These are phyloP conservation scores for Fusarium verrucosum DNA, from an alignment of 2,329 filamentous ascomycete genomes.

Conservation along the genomic window DNA sequence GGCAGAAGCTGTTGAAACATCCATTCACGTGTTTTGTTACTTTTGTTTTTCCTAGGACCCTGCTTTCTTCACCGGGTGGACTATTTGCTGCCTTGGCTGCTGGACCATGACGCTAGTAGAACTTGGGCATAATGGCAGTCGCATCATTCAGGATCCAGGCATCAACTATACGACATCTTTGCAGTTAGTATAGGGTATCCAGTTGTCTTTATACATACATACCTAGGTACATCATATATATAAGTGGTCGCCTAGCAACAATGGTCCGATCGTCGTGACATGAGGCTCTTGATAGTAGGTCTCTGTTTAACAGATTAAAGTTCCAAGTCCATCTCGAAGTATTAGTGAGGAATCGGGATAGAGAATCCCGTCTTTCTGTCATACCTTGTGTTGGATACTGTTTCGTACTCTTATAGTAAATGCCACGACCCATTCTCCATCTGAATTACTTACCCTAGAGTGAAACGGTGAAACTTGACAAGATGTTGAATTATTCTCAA, in stretches of 20 bases:
- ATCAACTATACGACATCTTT: neutral
- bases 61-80: slow-evolving; percentile 4
- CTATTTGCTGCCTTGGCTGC: slow-evolving; percentile 4
- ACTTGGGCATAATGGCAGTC: neutral
- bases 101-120: neutral
- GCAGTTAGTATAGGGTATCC: neutral
- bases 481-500: no score
- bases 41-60: slow-evolving; percentile 8
- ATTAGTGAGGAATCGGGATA: neutral
- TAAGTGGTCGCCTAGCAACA: neutral
- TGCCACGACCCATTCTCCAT: no score
- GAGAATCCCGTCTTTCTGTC: neutral
- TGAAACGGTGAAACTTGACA: neutral
- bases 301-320: neutral
- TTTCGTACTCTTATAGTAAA: neutral
- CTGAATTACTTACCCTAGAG: neutral
- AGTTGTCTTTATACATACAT: neutral
- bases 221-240: no score
- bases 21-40: slow-evolving; percentile 23
- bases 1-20: slow-evolving; percentile 21
- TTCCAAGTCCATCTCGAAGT: neutral
- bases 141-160: neutral
- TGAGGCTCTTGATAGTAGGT: neutral
- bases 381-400: neutral
- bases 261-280: neutral